Percentiles rank a stretch among this genome's conserved stretches.
These are phyloP conservation scores for Venturia pyrina DNA, from an alignment of 2,329 filamentous ascomycete species.

Conservation along the genomic window DNA sequence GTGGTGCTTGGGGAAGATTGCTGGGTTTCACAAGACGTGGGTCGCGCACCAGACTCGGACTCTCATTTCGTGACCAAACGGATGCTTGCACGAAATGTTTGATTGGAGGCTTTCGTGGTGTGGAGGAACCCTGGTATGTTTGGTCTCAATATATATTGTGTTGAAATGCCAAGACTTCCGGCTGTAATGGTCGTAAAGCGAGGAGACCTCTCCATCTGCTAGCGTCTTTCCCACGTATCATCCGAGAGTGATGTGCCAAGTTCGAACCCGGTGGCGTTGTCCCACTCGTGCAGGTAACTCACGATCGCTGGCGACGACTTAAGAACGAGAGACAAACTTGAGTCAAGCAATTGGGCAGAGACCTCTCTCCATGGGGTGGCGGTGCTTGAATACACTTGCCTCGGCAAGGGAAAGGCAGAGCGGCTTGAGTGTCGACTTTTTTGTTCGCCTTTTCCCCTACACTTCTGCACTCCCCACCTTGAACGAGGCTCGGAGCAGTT, in stretches of 20 bases:
- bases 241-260: conserved; percentile 6
- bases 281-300: conserved; percentile 14
- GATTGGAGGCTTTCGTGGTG: no score
- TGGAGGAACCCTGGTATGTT: no score
- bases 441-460: neutral
- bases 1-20: no score
- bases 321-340: conserved; percentile 13
- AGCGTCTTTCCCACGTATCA: neutral
- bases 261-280: conserved; percentile 11
- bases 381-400: conserved; percentile 10
- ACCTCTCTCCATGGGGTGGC: conserved; percentile 13
- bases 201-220: neutral
- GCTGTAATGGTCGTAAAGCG: conserved; percentile 11
- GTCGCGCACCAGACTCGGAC: no score
- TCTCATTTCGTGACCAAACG: no score
- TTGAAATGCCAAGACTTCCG: neutral
- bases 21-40: no score
- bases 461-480: neutral
- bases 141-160: no score
- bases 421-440: conserved; percentile 7
- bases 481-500: neutral
- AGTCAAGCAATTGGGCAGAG: conserved; percentile 15
- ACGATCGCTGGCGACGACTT: conserved; percentile 12
- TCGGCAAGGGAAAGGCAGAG: neutral
- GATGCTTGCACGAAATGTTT: no score